phyloP scores from a whole-genome alignment of 345 rosid species.

The Angophora floribunda region DNA sequence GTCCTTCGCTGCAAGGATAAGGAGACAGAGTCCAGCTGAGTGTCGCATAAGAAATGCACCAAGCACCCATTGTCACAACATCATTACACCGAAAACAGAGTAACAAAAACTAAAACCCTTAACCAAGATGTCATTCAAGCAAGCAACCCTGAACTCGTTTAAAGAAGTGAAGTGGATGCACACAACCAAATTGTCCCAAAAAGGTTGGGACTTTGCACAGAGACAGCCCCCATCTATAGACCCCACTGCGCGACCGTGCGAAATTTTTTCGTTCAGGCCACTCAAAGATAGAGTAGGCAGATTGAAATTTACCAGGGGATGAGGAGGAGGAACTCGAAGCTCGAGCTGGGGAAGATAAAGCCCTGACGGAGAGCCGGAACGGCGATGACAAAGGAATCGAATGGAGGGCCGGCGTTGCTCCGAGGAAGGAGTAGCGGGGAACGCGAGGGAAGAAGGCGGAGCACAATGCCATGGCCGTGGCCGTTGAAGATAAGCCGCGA shows the following conservation, averaged over 20 bases:
- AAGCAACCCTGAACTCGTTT: background rate
- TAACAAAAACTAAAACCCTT: background rate
- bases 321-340: slow-evolving; percentile 18
- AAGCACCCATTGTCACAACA: background rate
- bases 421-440: slow-evolving; percentile 24
- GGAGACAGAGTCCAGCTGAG: background rate
- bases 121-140: background rate
- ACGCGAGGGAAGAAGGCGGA: slow-evolving; percentile 54
- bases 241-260: background rate
- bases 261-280: background rate
- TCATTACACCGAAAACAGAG: background rate
- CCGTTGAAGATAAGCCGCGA: slow-evolving; percentile 11
- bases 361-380: slow-evolving; percentile 15
- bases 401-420: slow-evolving; percentile 17
- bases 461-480: slow-evolving; percentile 43
- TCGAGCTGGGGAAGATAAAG: slow-evolving; percentile 45
- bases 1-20: slow-evolving; percentile 13
- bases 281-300: background rate
- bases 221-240: background rate
- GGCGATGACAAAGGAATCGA: slow-evolving; percentile 10
- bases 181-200: background rate
- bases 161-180: background rate
- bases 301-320: background rate
- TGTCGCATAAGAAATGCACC: background rate
- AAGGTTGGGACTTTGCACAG: background rate